Conservation (phyloP, 352 stramenopile species). For the Phytophthora brassicae region DNA sequence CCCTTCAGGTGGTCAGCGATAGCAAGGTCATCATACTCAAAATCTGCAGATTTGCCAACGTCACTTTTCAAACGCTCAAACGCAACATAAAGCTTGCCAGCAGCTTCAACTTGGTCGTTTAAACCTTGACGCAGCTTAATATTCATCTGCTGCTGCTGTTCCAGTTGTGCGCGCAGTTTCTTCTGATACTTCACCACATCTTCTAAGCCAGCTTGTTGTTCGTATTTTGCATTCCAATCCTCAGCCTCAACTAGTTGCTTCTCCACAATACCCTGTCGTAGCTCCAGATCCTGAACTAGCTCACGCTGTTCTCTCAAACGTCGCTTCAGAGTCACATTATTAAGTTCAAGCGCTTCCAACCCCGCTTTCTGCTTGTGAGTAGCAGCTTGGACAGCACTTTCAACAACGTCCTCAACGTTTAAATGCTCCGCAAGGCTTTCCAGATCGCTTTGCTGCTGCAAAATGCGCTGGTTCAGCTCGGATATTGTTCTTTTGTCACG, state of each 20-base stretch:
- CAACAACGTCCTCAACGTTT: constrained; percentile 35
- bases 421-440: constrained; percentile 60
- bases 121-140: constrained; percentile 58
- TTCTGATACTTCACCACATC: constrained; percentile 78
- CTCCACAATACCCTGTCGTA: constrained; percentile 58
- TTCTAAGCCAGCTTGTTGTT: constrained; percentile 61
- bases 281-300: constrained; percentile 56
- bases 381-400: constrained; percentile 39
- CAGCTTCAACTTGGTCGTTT: constrained; percentile 63
- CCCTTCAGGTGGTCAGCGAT: constrained; percentile 58
- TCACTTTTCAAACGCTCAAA: constrained; percentile 70
- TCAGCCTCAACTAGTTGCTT: constrained; percentile 57
- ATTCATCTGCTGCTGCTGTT: constrained; percentile 61
- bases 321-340: constrained; percentile 45
- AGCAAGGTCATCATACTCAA: constrained; percentile 62
- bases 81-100: constrained; percentile 49
- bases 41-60: constrained; percentile 41
- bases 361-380: constrained; percentile 37
- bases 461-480: constrained; percentile 55
- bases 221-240: constrained; percentile 71
- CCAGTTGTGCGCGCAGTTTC: constrained; percentile 64
- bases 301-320: constrained; percentile 53
- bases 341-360: constrained; percentile 25
- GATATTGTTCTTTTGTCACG: constrained; percentile 61
- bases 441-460: constrained; percentile 62